Evolutionary conservation across 2,329 filamentous ascomycete species (phyloP).

Genomic region (Emericellopsis cladophorae): DNA sequence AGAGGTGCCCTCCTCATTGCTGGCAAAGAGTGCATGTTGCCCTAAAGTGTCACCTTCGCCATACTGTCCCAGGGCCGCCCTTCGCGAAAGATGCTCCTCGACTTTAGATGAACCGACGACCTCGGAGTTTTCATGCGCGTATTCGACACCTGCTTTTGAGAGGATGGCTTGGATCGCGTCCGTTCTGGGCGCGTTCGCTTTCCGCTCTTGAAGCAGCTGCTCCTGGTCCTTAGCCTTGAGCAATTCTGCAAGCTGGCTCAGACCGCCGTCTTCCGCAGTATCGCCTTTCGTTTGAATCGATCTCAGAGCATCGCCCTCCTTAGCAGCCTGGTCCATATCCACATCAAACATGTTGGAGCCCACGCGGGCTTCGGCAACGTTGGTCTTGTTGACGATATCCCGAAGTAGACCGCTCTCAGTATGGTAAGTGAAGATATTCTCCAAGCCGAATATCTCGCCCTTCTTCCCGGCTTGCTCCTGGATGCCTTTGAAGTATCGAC

Average conservation of each 20-base stretch:
- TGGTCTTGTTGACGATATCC: slow-evolving; percentile 98
- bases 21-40: slow-evolving; percentile 46
- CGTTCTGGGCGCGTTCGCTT: slow-evolving; percentile 30
- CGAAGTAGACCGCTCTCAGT: slow-evolving; percentile 68
- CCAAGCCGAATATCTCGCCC: slow-evolving; percentile 85
- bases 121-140: slow-evolving; percentile 93
- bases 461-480: slow-evolving; percentile 73
- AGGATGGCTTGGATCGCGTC: slow-evolving; percentile 86
- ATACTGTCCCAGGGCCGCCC: slow-evolving; percentile 51
- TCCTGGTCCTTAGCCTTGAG: slow-evolving; percentile 35
- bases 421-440: slow-evolving; percentile 77
- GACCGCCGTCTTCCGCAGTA: slow-evolving; percentile 44
- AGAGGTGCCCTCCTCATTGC: slow-evolving; percentile 17
- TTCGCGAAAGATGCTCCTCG: slow-evolving; percentile 72
- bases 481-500: slow-evolving; percentile 90
- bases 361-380: slow-evolving; percentile 83
- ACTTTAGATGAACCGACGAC: slow-evolving; percentile 86
- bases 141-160: slow-evolving; percentile 76
- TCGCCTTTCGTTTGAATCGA: slow-evolving; percentile 30
- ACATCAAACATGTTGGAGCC: slow-evolving; percentile 72
- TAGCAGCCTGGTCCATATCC: slow-evolving; percentile 49
- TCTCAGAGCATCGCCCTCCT: slow-evolving; percentile 34
- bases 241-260: slow-evolving; percentile 55
- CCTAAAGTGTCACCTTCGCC: slow-evolving; percentile 26
- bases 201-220: slow-evolving; percentile 18